Conservation (phyloP, 2,329 filamentous ascomycete genomes). For the Chlorencoelia australis region DNA sequence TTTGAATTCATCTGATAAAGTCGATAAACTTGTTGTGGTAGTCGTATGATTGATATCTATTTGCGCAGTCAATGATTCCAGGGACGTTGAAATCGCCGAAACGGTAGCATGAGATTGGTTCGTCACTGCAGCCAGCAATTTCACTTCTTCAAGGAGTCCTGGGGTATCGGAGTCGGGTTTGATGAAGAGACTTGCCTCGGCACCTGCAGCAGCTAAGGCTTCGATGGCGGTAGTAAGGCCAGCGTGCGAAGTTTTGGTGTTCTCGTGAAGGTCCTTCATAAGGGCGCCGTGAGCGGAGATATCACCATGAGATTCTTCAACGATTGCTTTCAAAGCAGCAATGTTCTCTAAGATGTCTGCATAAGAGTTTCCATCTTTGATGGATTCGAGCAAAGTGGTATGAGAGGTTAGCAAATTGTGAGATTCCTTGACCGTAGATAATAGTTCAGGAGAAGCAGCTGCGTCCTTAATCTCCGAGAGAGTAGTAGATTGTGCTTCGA, state of each 20-base stretch:
- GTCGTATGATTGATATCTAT: constrained; percentile 21
- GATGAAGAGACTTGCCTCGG: constrained; percentile 3
- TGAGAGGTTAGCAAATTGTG: constrained; percentile 12
- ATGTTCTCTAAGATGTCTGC: constrained; percentile 16
- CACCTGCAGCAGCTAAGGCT: constrained; percentile 16
- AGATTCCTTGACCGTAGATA: constrained; percentile 10
- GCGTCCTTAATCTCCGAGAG: constrained; percentile 13
- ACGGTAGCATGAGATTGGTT: constrained; percentile 12
- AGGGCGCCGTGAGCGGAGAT: constrained; percentile 12
- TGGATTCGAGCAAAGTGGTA: constrained; percentile 11
- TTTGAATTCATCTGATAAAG: neutral
- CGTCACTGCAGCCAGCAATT: constrained; percentile 12
- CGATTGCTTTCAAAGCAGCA: constrained; percentile 14
- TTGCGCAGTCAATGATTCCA: constrained; percentile 12
- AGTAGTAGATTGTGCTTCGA: constrained; percentile 12
- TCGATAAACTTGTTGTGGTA: constrained; percentile 6
- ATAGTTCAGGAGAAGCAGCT: constrained; percentile 8
- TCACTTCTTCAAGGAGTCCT: constrained; percentile 16
- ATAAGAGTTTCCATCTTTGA: constrained; percentile 12
- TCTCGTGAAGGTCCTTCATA: constrained; percentile 18
- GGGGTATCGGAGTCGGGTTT: constrained; percentile 7
- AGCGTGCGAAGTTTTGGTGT: constrained; percentile 15
- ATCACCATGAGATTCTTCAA: constrained; percentile 17
- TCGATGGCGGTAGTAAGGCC: constrained; percentile 16
- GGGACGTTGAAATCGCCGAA: constrained; percentile 9